These are phyloP conservation scores for Mesembryanthemum crystallinum DNA, from an alignment of 148 eudicot species.

Conservation along the genomic window DNA sequence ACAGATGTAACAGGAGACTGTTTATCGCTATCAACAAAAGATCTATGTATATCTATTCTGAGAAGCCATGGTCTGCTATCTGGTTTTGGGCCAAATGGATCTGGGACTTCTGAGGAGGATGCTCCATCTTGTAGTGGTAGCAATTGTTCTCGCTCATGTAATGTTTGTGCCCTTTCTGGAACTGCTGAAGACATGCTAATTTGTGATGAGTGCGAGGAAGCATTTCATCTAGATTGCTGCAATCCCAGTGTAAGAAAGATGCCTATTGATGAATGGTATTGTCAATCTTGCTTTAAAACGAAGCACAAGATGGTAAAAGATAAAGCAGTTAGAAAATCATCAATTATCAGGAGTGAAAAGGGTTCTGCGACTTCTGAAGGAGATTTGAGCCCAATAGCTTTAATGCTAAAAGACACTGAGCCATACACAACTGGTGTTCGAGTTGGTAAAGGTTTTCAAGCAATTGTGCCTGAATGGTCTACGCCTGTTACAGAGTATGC, in stretches of 20 bases:
- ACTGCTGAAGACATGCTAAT: constrained; percentile 54
- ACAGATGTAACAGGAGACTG: constrained; percentile 39
- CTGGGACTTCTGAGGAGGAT: constrained; percentile 27
- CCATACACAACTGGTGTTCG: constrained; percentile 59
- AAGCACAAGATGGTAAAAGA: constrained; percentile 51
- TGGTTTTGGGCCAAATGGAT: constrained; percentile 23
- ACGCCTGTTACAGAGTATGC: constrained; percentile 66
- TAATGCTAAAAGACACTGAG: constrained; percentile 53
- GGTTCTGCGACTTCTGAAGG: constrained; percentile 37
- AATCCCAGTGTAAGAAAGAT: constrained; percentile 40
- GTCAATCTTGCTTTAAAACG: constrained; percentile 74
- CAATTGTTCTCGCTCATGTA: constrained; percentile 45
- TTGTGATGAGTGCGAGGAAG: constrained; percentile 85
- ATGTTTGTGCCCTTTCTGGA: constrained; percentile 50
- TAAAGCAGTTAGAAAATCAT: constrained; percentile 36
- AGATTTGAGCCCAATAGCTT: constrained; percentile 46
- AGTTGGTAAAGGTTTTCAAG: constrained; percentile 84
- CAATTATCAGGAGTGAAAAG: constrained; percentile 36
- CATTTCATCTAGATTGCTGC: constrained; percentile 77
- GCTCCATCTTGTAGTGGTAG: constrained; percentile 29
- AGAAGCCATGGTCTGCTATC: constrained; percentile 53
- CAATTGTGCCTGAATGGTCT: constrained; percentile 75
- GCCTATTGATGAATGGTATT: constrained; percentile 77
- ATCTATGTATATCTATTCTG: constrained; percentile 59
- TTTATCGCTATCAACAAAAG: constrained; percentile 48